Evolutionary conservation across 2,329 filamentous ascomycete genomes (phyloP).

Genomic region (Teratosphaeria pseudoeucalypti): DNA sequence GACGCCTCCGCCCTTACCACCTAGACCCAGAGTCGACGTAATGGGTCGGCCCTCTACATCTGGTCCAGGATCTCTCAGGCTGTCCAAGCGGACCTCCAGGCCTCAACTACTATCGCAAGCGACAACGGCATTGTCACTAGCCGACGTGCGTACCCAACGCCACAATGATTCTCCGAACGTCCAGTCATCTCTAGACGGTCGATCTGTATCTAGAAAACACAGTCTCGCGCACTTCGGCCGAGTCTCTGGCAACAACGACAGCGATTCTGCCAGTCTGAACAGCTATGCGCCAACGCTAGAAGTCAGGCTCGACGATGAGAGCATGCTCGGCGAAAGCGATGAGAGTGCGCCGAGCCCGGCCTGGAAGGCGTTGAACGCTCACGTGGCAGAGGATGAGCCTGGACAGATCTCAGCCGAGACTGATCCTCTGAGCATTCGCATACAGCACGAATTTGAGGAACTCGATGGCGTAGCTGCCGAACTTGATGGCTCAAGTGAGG

Average conservation of each 20-base stretch:
- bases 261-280: conserved; percentile 55
- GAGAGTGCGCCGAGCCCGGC: conserved; percentile 54
- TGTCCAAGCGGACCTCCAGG: conserved; percentile 25
- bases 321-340: conserved; percentile 64
- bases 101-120: conserved; percentile 50
- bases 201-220: conserved; percentile 29
- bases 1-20: conserved; percentile 28
- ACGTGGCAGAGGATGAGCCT: conserved; percentile 53
- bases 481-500: conserved; percentile 45
- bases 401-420: conserved; percentile 42
- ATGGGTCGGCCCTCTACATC: conserved; percentile 6
- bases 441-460: conserved; percentile 67
- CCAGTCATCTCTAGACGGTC: conserved; percentile 18
- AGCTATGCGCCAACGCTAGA: conserved; percentile 56
- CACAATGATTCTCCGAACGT: conserved; percentile 45
- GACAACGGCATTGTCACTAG: conserved; percentile 73
- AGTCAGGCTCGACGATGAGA: conserved; percentile 63
- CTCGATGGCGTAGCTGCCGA: conserved; percentile 48
- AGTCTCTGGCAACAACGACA: conserved; percentile 37
- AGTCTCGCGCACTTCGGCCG: conserved; percentile 30
- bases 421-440: conserved; percentile 48
- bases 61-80: conserved; percentile 19
- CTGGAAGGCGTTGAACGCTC: conserved; percentile 56
- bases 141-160: conserved; percentile 68
- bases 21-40: conserved; percentile 14